phyloP scores from a whole-genome alignment of 129 eudicot species.

The Cynara cardunculus region DNA sequence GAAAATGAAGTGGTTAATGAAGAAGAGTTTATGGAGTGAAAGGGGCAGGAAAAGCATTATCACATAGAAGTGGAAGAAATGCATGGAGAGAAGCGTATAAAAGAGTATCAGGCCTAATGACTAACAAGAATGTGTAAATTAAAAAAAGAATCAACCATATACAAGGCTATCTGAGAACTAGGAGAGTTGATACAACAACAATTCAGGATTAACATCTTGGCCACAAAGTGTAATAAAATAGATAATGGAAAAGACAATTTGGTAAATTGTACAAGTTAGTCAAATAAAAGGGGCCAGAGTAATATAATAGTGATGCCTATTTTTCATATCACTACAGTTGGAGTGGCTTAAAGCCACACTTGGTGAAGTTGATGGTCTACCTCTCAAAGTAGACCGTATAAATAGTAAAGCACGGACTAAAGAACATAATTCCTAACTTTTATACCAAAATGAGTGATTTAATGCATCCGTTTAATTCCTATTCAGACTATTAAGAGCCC shows the following conservation, averaged over 20 bases:
- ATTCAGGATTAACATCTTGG: neutral
- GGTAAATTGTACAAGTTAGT: neutral
- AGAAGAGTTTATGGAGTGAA: neutral
- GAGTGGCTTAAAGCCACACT: neutral
- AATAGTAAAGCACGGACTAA: neutral
- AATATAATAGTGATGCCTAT: neutral
- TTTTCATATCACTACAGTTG: neutral
- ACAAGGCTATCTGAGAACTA: neutral
- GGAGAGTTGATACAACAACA: neutral
- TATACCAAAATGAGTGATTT: neutral
- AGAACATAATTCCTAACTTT: neutral
- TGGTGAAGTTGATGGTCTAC: neutral
- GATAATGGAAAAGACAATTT: neutral
- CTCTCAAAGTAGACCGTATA: neutral
- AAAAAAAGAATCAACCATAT: neutral
- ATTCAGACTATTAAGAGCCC: neutral
- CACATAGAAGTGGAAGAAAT: neutral
- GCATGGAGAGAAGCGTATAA: neutral
- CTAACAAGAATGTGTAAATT: neutral
- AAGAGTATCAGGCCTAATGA: neutral
- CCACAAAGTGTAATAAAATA: neutral
- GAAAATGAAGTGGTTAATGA: neutral
- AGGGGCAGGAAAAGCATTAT: neutral
- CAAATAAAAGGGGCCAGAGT: neutral
- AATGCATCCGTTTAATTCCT: neutral